A percentile compares a stretch with the other conserved stretches of the same genome.
Conservation (phyloP, 106 monocot genomes). For the Dendrobium officinale region DNA sequence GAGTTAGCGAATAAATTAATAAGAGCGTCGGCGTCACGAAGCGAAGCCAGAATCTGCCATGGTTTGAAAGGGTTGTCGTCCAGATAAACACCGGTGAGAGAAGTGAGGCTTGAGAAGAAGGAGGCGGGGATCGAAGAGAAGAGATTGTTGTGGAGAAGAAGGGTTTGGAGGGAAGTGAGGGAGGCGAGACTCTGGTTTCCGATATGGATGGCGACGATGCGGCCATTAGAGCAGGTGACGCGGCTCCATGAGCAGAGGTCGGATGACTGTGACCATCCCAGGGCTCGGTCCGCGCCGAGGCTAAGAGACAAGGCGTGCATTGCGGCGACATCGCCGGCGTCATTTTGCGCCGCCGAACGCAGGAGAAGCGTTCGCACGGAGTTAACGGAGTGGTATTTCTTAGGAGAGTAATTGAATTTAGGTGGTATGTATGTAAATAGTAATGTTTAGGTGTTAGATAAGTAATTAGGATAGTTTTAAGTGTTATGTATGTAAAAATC, state of each 20-base stretch:
- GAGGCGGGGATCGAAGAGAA: constrained; percentile 42
- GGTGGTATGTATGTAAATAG: too few species aligned
- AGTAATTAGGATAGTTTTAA: too few species aligned
- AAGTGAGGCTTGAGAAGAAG: constrained; percentile 43
- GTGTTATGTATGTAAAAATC: too few species aligned
- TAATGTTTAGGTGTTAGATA: too few species aligned
- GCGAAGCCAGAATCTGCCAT: constrained; percentile 31
- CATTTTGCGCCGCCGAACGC: not conserved
- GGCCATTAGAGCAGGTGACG: constrained; percentile 30
- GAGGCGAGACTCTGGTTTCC: constrained; percentile 32
- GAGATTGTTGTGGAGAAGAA: constrained; percentile 51
- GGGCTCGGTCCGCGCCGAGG: constrained; percentile 9
- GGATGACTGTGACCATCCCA: constrained; percentile 9
- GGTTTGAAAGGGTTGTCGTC: constrained; percentile 51
- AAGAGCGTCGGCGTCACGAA: constrained; percentile 21
- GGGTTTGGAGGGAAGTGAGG: constrained; percentile 30
- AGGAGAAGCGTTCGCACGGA: too few species aligned
- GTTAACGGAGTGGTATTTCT: too few species aligned
- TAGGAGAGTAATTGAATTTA: too few species aligned
- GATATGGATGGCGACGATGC: constrained; percentile 48
- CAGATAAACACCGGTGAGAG: constrained; percentile 33
- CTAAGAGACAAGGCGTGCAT: constrained; percentile 28
- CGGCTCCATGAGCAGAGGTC: constrained; percentile 45
- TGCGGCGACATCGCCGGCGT: constrained; percentile 28
- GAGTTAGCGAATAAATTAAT: constrained; percentile 56